phyloP scores from a whole-genome alignment of 1,284 basidiomycete species.

The Marasmius fiardii region DNA sequence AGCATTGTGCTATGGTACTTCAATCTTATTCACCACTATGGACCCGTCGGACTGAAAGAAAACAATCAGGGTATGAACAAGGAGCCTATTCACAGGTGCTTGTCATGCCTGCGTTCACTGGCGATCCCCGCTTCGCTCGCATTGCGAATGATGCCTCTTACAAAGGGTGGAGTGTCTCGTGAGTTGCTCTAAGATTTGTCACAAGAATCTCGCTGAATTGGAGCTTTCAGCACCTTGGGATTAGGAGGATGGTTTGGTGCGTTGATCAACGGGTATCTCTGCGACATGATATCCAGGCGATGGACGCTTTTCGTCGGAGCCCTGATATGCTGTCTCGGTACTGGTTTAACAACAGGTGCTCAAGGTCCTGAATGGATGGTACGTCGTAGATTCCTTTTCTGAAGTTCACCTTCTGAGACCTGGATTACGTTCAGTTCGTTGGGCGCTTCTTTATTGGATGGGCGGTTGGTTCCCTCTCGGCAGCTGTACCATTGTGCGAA shows the following conservation, averaged over 20 bases:
- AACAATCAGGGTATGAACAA: slow-evolving; percentile 20
- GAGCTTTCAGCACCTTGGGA: slow-evolving; percentile 16
- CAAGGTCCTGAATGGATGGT: slow-evolving; percentile 20
- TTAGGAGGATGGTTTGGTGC: slow-evolving; percentile 24
- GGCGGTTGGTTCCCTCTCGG: slow-evolving; percentile 22
- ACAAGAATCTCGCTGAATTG: background rate
- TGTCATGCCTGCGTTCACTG: slow-evolving; percentile 23
- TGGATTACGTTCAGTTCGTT: slow-evolving; percentile 17
- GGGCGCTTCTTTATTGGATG: slow-evolving; percentile 24
- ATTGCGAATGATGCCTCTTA: slow-evolving; percentile 22
- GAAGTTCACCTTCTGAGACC: background rate
- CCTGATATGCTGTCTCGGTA: slow-evolving; percentile 20
- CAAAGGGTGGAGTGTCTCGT: slow-evolving; percentile 25
- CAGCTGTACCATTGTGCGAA: slow-evolving; percentile 19
- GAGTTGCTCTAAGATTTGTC: background rate
- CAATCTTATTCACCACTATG: background rate
- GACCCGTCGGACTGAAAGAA: background rate
- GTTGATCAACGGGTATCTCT: slow-evolving; percentile 22
- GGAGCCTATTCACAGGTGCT: slow-evolving; percentile 23
- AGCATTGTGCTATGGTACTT: slow-evolving; percentile 21
- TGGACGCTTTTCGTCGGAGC: slow-evolving; percentile 21
- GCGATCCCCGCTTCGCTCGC: slow-evolving; percentile 18
- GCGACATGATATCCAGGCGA: slow-evolving; percentile 22
- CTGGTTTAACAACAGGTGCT: slow-evolving; percentile 21
- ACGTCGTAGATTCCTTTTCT: background rate